phyloP scores from a whole-genome alignment of 2,329 filamentous ascomycete genomes.

The Fonsecaea erecta region DNA sequence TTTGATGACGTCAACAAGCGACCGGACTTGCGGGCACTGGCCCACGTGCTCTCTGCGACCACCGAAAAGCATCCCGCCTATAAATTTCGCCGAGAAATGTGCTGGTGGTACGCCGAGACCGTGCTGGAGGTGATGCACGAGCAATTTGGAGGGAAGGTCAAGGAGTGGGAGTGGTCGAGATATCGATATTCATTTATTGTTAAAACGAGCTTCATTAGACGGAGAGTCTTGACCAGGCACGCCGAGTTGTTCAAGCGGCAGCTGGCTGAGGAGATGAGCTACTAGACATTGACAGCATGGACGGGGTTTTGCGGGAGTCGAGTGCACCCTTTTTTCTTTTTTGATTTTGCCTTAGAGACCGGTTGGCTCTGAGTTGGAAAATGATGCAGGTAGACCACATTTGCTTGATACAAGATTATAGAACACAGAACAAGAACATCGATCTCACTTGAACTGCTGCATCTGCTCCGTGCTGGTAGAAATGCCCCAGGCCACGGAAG shows the following conservation, averaged over 20 bases:
- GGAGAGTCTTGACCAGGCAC: slow-evolving; percentile 22
- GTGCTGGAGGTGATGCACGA: slow-evolving; percentile 26
- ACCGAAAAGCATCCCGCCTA: slow-evolving; percentile 26
- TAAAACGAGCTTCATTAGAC: slow-evolving; percentile 27
- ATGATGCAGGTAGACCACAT: neutral
- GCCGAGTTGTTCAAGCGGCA: slow-evolving; percentile 29
- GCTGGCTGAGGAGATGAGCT: slow-evolving; percentile 27
- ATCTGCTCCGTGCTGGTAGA: no score
- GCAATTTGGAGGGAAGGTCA: slow-evolving; percentile 25
- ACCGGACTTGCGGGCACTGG: slow-evolving; percentile 23
- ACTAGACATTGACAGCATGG: slow-evolving; percentile 19
- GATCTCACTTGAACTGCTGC: no score
- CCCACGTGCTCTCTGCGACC: slow-evolving; percentile 24
- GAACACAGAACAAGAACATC: neutral
- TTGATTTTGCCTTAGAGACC: neutral
- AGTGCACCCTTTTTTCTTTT: neutral
- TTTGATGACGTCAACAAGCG: slow-evolving; percentile 17
- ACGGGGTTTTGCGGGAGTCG: neutral
- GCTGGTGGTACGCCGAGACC: slow-evolving; percentile 36
- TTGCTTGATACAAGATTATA: neutral
- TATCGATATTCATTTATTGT: slow-evolving; percentile 36
- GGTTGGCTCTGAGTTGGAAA: neutral
- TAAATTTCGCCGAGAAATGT: slow-evolving; percentile 31
- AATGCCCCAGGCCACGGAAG: slow-evolving; percentile 14
- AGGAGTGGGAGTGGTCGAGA: slow-evolving; percentile 34